Conservation (phyloP, 176 grass and related monocot species). For the Carex littledalei region DNA sequence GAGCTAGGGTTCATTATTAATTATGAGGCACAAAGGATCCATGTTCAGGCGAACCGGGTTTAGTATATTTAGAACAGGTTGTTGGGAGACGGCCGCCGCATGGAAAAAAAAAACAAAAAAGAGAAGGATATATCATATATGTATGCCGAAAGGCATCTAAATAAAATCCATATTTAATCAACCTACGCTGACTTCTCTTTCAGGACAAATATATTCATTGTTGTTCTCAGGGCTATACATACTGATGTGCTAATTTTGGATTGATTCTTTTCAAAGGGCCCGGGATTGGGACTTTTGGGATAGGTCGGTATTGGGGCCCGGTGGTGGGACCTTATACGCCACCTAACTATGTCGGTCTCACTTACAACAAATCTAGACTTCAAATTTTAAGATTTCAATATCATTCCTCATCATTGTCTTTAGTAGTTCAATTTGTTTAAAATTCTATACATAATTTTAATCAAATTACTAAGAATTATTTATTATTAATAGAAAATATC, state of each 20-base stretch:
- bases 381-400: not conserved
- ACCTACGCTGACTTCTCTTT: slow-evolving; percentile 5
- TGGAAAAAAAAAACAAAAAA: not conserved
- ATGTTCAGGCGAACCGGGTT: not conserved
- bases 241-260: not conserved
- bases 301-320: not conserved
- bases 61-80: not conserved
- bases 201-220: not conserved
- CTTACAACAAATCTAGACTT: not conserved
- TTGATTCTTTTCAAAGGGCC: slow-evolving; percentile 5
- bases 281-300: no score
- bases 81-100: slow-evolving; percentile 15
- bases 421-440: no score
- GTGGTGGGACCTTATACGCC: not conserved
- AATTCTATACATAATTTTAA: no score
- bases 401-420: no score
- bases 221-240: not conserved
- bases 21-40: not conserved
- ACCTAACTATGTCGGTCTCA: not conserved
- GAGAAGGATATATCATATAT: no score
- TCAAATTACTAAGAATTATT: no score
- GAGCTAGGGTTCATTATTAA: no score
- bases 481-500: no score
- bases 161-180: not conserved
- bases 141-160: slow-evolving; percentile 16